Percentiles rank a stretch among this genome's conserved stretches.
Evolutionary conservation across 441 rosid species (phyloP).

Genomic region (Arabidopsis hybrid): DNA sequence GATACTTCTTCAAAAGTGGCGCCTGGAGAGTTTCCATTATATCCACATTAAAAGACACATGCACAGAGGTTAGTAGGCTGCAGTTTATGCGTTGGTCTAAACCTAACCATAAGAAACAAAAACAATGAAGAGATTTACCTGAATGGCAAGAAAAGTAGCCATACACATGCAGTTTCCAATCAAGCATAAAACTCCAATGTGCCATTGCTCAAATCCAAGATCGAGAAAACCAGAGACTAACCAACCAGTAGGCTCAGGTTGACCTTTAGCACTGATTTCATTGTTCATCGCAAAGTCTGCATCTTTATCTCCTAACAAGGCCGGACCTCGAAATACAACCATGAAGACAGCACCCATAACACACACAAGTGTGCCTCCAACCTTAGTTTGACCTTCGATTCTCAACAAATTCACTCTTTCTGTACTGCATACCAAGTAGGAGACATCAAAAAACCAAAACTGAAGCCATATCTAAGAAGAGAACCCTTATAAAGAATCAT

Average conservation of each 20-base stretch:
- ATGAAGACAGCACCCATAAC: slow-evolving; percentile 89
- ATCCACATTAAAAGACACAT: slow-evolving; percentile 28
- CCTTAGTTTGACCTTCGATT: slow-evolving; percentile 92
- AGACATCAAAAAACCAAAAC: slow-evolving; percentile 20
- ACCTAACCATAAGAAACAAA: slow-evolving; percentile 20
- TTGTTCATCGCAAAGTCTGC: slow-evolving; percentile 55
- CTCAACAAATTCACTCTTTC: slow-evolving; percentile 81
- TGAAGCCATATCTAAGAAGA: not conserved
- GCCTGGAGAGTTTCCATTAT: slow-evolving; percentile 64
- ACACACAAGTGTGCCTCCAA: slow-evolving; percentile 82
- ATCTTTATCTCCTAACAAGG: slow-evolving; percentile 67
- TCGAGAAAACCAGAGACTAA: slow-evolving; percentile 63
- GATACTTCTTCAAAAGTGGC: slow-evolving; percentile 80
- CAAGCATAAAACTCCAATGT: slow-evolving; percentile 92
- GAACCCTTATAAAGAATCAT: slow-evolving; percentile 6
- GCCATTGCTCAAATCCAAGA: slow-evolving; percentile 76
- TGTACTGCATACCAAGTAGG: slow-evolving; percentile 74
- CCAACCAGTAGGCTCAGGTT: slow-evolving; percentile 94
- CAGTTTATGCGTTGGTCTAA: slow-evolving; percentile 8
- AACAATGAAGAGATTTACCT: slow-evolving; percentile 58
- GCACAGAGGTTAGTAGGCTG: slow-evolving; percentile 14
- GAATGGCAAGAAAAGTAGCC: slow-evolving; percentile 93
- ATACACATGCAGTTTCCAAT: slow-evolving; percentile 96
- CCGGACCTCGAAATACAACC: slow-evolving; percentile 92
- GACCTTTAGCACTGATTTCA: slow-evolving; percentile 82